A percentile compares a stretch with the other conserved stretches of the same genome.
These are phyloP conservation scores for Castanea crenata DNA, from an alignment of 306 rosid species.

Conservation along the genomic window DNA sequence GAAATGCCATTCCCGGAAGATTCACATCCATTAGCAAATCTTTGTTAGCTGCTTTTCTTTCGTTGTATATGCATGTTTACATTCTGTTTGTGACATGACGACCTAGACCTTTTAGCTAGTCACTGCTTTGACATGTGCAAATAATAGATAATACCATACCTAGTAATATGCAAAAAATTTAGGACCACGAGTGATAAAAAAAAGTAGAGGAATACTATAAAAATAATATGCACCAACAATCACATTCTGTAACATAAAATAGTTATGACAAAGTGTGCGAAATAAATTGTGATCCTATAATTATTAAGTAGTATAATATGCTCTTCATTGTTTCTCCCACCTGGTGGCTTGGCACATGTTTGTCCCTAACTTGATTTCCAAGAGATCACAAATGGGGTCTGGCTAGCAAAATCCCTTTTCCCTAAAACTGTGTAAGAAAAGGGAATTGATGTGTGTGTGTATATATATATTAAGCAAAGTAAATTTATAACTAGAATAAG, in stretches of 20 bases:
- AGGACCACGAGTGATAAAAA: too few relatives aligned
- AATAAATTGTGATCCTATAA: too few relatives aligned
- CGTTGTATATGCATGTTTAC: constrained; percentile 6
- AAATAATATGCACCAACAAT: too few relatives aligned
- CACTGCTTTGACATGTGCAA: constrained; percentile 11
- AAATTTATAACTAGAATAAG: constrained; percentile 22
- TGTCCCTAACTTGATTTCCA: constrained; percentile 5
- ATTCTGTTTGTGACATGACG: constrained; percentile 10
- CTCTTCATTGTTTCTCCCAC: constrained; percentile 1
- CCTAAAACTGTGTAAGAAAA: not conserved
- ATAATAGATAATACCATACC: not conserved
- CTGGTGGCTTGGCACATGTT: constrained; percentile 24
- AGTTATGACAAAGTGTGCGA: too few relatives aligned
- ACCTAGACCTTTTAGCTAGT: constrained; percentile 3
- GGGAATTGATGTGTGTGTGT: not conserved
- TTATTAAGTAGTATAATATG: not conserved
- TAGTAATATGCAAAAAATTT: not conserved
- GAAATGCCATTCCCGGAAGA: constrained; percentile 77
- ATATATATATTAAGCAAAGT: constrained; percentile 6
- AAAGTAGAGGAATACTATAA: too few relatives aligned
- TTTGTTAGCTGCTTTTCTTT: not conserved
- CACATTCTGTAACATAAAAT: too few relatives aligned
- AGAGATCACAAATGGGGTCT: constrained; percentile 7
- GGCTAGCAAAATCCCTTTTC: constrained; percentile 15
- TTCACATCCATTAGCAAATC: constrained; percentile 43